Percentiles rank a stretch among this genome's conserved stretches.
phyloP scores from a whole-genome alignment of 2,329 filamentous ascomycete species.

The Zalaria obscura region DNA sequence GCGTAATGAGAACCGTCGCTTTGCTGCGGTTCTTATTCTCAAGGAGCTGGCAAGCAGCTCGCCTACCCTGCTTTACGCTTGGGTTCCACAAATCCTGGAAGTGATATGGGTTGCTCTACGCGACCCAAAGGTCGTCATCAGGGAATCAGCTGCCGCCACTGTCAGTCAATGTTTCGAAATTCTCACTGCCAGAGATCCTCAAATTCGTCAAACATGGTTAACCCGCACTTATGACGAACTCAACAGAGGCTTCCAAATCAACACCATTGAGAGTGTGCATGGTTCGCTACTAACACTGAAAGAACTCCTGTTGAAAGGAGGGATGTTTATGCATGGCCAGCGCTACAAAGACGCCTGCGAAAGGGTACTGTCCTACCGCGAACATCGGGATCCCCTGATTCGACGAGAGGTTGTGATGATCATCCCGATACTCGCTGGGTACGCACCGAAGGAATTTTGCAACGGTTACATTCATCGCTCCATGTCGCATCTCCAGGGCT shows the following conservation, averaged over 20 bases:
- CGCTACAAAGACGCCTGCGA: slow-evolving; percentile 81
- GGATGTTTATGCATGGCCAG: slow-evolving; percentile 97
- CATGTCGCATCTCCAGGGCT: slow-evolving; percentile 88
- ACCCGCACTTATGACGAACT: slow-evolving; percentile 81
- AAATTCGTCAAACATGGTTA: slow-evolving; percentile 80
- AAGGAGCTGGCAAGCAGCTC: slow-evolving; percentile 85
- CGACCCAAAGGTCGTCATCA: slow-evolving; percentile 80
- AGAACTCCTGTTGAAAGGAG: slow-evolving; percentile 83
- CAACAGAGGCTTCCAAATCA: slow-evolving; percentile 61
- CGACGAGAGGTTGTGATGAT: slow-evolving; percentile 79
- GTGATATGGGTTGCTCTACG: slow-evolving; percentile 91
- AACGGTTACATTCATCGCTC: slow-evolving; percentile 81
- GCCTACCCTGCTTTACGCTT: slow-evolving; percentile 88
- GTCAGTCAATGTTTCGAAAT: slow-evolving; percentile 94
- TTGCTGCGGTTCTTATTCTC: slow-evolving; percentile 82
- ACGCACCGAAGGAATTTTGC: slow-evolving; percentile 82
- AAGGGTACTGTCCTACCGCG: slow-evolving; percentile 81
- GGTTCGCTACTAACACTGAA: slow-evolving; percentile 88
- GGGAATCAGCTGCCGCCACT: slow-evolving; percentile 81
- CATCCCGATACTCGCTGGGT: slow-evolving; percentile 84
- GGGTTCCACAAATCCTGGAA: slow-evolving; percentile 88
- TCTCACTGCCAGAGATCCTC: slow-evolving; percentile 80
- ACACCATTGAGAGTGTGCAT: slow-evolving; percentile 77
- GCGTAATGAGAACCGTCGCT: slow-evolving; percentile 80
- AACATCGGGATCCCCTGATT: slow-evolving; percentile 78